A percentile compares a stretch with the other conserved stretches of the same genome.
These are phyloP conservation scores for Exophiala phaeomuriformis DNA, from an alignment of 2,329 filamentous ascomycete species.

Conservation along the genomic window DNA sequence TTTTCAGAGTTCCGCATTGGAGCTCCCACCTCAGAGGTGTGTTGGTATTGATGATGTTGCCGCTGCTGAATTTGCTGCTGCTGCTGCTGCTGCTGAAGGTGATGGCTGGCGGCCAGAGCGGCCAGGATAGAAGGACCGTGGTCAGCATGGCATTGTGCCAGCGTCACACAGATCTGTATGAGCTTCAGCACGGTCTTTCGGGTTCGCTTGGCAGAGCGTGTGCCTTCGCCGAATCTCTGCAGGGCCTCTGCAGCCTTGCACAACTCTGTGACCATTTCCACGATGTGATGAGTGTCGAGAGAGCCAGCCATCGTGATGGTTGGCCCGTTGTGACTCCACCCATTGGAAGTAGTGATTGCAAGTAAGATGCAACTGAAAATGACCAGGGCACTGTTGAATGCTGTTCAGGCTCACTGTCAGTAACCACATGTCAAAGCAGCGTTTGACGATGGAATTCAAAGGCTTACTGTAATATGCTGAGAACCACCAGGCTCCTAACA, in stretches of 20 bases:
- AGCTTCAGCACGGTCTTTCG: conserved; percentile 19
- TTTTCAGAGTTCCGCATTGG: not conserved
- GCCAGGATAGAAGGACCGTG: conserved; percentile 14
- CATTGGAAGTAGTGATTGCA: conserved; percentile 10
- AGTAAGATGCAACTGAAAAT: conserved; percentile 28
- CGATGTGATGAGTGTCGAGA: conserved; percentile 8
- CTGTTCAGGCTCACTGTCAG: conserved; percentile 21
- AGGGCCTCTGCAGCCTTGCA: conserved; percentile 15
- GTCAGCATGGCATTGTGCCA: conserved; percentile 15
- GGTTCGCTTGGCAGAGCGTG: conserved; percentile 15
- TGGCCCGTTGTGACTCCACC: conserved; percentile 3
- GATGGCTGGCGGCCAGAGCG: conserved; percentile 9
- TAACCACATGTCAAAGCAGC: conserved; percentile 14
- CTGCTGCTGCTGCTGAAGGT: not conserved
- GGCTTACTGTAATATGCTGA: conserved; percentile 34
- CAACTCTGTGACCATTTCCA: conserved; percentile 15
- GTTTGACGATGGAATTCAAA: conserved; percentile 2
- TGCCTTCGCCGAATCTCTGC: conserved; percentile 18
- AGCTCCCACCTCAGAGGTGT: no score
- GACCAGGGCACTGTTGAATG: conserved; percentile 33
- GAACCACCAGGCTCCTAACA: conserved; percentile 40
- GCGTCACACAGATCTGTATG: conserved; percentile 20
- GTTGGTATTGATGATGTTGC: no score
- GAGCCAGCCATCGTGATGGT: conserved; percentile 4
- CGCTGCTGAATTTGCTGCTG: no score